Conservation (phyloP, 2,329 filamentous ascomycete species). For the Pseudogymnoascus pannorum region DNA sequence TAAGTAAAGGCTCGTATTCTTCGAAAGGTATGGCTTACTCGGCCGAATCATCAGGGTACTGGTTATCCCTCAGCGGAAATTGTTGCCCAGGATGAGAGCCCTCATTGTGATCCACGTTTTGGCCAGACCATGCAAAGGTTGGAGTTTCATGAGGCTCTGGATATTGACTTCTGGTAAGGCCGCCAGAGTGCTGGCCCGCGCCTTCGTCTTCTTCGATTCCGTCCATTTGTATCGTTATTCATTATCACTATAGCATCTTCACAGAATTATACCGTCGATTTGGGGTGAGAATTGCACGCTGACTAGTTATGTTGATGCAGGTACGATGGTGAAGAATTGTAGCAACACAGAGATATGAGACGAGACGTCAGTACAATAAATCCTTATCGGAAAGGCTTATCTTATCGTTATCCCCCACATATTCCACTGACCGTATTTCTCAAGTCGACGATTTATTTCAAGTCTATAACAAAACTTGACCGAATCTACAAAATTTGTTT, state of each 20-base stretch:
- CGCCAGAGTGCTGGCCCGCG: not conserved
- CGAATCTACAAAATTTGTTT: not conserved
- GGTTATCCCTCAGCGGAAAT: not conserved
- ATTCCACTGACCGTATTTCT: not conserved
- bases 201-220: not conserved
- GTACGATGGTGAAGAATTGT: not conserved
- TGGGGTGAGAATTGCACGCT: not conserved
- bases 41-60: not conserved
- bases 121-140: conserved; percentile 2
- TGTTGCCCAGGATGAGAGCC: not conserved
- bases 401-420: conserved; percentile 8
- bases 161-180: conserved; percentile 5
- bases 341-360: conserved; percentile 5
- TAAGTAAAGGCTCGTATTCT: not conserved
- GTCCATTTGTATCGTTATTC: conserved; percentile 7
- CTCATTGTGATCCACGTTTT: not conserved
- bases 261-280: not conserved
- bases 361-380: conserved; percentile 6
- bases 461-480: not conserved
- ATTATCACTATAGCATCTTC: conserved; percentile 4
- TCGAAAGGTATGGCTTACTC: not conserved
- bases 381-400: not conserved
- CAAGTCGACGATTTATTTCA: not conserved
- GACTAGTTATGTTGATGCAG: not conserved
- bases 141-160: conserved; percentile 4